Conservation (phyloP, 2,329 filamentous ascomycete genomes). For the Ophiostoma sp. region DNA sequence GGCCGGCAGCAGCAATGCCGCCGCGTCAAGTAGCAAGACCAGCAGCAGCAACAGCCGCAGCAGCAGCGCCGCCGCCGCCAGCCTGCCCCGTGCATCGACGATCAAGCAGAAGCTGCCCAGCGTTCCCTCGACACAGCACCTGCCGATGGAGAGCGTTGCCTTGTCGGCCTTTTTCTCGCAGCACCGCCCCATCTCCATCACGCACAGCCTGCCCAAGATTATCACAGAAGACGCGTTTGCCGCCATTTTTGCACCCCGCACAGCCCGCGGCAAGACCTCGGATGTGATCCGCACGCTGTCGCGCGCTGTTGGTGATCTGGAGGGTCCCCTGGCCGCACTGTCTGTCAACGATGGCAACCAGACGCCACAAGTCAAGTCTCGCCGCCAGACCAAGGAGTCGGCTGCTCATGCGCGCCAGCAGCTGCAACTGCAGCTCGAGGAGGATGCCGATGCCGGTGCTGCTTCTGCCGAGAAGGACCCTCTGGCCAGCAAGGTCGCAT, state of each 20-base stretch:
- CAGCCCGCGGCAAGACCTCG: constrained; percentile 43
- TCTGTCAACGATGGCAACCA: constrained; percentile 36
- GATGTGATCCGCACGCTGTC: constrained; percentile 65
- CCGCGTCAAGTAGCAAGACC: background rate
- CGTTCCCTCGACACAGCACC: constrained; percentile 69
- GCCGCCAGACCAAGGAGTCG: constrained; percentile 30
- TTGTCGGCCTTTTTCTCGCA: constrained; percentile 93
- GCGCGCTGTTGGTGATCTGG: constrained; percentile 54
- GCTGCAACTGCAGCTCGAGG: constrained; percentile 22
- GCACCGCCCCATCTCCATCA: constrained; percentile 88
- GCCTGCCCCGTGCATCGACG: constrained; percentile 32
- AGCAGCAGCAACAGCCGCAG: background rate
- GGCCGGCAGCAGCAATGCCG: background rate
- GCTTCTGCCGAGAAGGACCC: constrained; percentile 32
- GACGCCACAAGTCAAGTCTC: constrained; percentile 35
- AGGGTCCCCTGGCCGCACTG: constrained; percentile 52
- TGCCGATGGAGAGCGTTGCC: constrained; percentile 66
- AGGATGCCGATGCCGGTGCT: constrained; percentile 7
- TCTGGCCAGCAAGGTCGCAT: constrained; percentile 41
- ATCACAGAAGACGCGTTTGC: constrained; percentile 73
- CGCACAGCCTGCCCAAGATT: constrained; percentile 68
- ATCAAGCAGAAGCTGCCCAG: constrained; percentile 56
- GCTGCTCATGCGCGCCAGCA: constrained; percentile 21
- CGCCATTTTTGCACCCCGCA: constrained; percentile 66
- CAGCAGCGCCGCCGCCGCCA: constrained; percentile 35